phyloP scores from a whole-genome alignment of 305 asterid species.

The Ajuga reptans region DNA sequence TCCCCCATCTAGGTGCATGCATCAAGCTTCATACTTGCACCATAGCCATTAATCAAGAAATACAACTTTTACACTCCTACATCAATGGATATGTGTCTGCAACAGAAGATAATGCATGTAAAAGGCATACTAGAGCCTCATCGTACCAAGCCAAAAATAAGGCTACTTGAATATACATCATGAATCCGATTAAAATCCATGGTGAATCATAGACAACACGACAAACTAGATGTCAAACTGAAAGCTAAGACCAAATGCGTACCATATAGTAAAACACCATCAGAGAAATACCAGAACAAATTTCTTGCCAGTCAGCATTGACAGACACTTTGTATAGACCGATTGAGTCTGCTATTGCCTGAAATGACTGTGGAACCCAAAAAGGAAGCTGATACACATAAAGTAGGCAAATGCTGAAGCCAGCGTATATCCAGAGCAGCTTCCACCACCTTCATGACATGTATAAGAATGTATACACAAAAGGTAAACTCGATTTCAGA shows the following conservation, averaged over 20 bases:
- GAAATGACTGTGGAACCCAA: constrained; percentile 46
- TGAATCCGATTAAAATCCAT: constrained; percentile 7
- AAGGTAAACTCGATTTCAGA: constrained; percentile 19
- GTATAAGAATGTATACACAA: constrained; percentile 32
- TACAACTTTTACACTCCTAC: neutral
- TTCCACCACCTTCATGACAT: constrained; percentile 88
- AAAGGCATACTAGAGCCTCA: neutral
- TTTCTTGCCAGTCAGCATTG: constrained; percentile 65
- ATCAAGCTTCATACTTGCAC: neutral
- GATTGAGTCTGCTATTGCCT: constrained; percentile 41
- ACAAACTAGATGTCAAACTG: constrained; percentile 22
- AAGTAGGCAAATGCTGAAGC: constrained; percentile 63
- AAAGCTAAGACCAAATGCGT: constrained; percentile 30
- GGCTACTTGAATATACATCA: neutral
- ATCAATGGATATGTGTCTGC: neutral
- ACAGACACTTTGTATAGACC: constrained; percentile 66
- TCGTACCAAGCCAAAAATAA: neutral
- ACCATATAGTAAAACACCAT: constrained; percentile 82
- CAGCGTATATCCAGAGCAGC: constrained; percentile 82
- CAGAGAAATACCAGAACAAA: constrained; percentile 70
- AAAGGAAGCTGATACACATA: constrained; percentile 82
- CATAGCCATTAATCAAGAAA: neutral
- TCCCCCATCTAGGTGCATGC: neutral
- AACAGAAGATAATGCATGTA: neutral
- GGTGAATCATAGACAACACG: neutral